phyloP scores from a whole-genome alignment of 2,329 filamentous ascomycete genomes.

The Pseudogymnoascus sp. region DNA sequence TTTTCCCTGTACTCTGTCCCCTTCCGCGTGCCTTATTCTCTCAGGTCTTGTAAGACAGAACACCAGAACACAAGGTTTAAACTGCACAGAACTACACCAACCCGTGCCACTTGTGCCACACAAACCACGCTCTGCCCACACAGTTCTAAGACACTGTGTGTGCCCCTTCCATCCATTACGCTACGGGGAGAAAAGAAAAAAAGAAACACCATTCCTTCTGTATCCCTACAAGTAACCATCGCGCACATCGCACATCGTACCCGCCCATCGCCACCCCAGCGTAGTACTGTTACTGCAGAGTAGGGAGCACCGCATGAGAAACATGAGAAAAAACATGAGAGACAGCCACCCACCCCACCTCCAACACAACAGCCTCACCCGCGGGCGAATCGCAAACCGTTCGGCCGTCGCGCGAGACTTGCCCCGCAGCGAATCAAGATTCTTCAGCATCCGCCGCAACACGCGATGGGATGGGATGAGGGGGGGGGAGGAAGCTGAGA shows the following conservation, averaged over 20 bases:
- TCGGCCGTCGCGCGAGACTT: background rate
- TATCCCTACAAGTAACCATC: background rate
- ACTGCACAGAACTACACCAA: background rate
- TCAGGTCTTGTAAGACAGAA: background rate
- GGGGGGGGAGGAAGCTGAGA: background rate
- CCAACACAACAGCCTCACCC: conserved; percentile 2
- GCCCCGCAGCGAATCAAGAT: background rate
- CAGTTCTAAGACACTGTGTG: background rate
- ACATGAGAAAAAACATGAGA: background rate
- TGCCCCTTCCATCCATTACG: background rate
- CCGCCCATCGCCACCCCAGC: background rate
- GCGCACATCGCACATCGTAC: background rate
- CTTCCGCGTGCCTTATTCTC: background rate
- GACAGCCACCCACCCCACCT: background rate
- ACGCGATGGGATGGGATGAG: background rate
- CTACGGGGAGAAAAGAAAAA: background rate
- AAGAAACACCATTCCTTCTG: background rate
- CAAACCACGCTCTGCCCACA: background rate
- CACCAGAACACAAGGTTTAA: background rate
- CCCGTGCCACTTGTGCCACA: background rate
- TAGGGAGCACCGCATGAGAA: background rate
- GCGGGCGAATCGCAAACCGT: background rate
- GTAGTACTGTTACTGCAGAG: background rate
- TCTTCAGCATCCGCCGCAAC: background rate
- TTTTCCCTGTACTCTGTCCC: background rate